Conservation (phyloP, 176 grass and related monocot genomes). For the Bothriochloa decipiens region DNA sequence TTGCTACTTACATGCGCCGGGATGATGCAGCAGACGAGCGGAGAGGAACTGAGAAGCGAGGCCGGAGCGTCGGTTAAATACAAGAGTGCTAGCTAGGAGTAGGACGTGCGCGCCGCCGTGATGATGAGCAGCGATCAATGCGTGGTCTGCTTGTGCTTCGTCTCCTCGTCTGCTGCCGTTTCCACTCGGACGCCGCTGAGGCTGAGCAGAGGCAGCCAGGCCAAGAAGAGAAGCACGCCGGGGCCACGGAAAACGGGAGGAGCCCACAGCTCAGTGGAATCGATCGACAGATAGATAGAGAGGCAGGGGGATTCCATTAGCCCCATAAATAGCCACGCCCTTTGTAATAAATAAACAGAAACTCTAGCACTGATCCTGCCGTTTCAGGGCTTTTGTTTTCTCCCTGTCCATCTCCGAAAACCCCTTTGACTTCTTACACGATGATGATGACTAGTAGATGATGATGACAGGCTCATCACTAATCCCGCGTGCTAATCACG, state of each 20-base stretch:
- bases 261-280: conserved; percentile 24
- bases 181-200: neutral
- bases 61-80: conserved; percentile 32
- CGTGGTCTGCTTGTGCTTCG: conserved; percentile 41
- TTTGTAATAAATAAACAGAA: neutral
- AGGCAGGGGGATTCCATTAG: neutral
- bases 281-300: conserved; percentile 10
- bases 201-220: no score
- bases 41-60: neutral
- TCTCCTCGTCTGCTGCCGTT: conserved; percentile 34
- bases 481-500: conserved; percentile 6
- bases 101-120: neutral
- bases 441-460: conserved; percentile 26
- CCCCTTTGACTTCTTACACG: conserved; percentile 39
- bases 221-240: neutral
- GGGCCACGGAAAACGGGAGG: conserved; percentile 1
- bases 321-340: conserved; percentile 5
- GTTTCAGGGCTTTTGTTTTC: conserved; percentile 1
- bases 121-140: conserved; percentile 18
- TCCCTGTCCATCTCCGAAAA: neutral
- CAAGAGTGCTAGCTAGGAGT: neutral
- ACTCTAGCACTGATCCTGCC: conserved; percentile 1
- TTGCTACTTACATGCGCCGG: neutral
- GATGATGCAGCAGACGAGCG: neutral
- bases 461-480: conserved; percentile 30